These are phyloP conservation scores for Tuber umbilicatum DNA, from an alignment of 495 filamentous ascomycete species.

Conservation along the genomic window DNA sequence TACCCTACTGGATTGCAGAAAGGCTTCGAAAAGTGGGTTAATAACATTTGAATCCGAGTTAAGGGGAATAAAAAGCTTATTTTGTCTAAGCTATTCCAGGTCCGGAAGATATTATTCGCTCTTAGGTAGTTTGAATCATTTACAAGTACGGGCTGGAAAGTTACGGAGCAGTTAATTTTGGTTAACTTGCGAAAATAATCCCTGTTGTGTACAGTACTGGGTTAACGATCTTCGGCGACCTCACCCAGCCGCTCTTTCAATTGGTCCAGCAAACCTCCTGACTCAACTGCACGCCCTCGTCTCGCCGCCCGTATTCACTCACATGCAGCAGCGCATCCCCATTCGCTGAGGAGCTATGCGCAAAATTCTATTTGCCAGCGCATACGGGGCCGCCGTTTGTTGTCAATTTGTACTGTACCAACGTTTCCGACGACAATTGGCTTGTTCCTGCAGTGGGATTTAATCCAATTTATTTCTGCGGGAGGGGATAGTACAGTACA, in stretches of 20 bases:
- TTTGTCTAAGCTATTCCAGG: not conserved
- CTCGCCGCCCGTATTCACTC: not conserved
- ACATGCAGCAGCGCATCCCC: not conserved
- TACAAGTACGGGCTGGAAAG: no score
- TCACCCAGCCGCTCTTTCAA: not conserved
- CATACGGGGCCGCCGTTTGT: not conserved
- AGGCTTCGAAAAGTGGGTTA: no score
- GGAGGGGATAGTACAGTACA: not conserved
- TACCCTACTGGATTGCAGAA: no score
- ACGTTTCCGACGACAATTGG: not conserved
- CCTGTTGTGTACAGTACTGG: no score
- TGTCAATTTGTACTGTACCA: not conserved
- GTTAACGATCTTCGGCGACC: not conserved
- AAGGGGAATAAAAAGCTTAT: not conserved
- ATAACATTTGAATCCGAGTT: not conserved
- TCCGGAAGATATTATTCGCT: not conserved
- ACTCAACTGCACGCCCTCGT: not conserved
- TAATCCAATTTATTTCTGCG: no score
- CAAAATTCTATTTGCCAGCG: not conserved
- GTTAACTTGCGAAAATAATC: no score
- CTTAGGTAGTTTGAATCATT: not conserved
- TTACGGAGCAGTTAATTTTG: no score
- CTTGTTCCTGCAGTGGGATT: not conserved
- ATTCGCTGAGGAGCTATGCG: not conserved
- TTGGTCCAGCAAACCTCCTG: slow-evolving; percentile 1